Base-by-base conservation (phyloP, 2,329 filamentous ascomycete genomes). In the Drechslerella dactyloides region DNA sequence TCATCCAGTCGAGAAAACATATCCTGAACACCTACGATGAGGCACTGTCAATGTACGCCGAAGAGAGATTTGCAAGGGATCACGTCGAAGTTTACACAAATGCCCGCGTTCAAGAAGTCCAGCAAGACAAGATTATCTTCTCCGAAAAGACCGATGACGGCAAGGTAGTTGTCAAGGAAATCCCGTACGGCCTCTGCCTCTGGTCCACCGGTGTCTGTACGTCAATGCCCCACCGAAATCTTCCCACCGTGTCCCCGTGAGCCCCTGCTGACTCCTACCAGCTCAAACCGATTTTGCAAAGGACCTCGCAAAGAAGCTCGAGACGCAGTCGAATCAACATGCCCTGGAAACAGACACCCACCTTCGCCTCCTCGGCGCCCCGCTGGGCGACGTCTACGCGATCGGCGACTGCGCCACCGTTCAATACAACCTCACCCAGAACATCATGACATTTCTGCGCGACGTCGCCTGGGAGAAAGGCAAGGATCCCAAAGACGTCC, bases 11-110 rank as follows among this genome's bases (percentile, higher is more conserved):
- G 77, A 87, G 94, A 69, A 88, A 90, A 44, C 94, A 99, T 76
- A 99, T 99, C 74, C 84, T 99, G 30, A 99, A 99, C 82, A 99
- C 94, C 0, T 99, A 99, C 78, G 94, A 99, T 75, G 94, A 99
- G 81, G 89, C 91, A 0, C 84, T 99, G 1, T 97, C 93, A 10
- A 87, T 88, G 78, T 99, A 96, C 78, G 93, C 94, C 19, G 94
- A 99, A 81, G 86, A 90, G 59, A 88, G 90, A 46, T 97, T 99
- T 78, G 87, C 90, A 17, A 91, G 94, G 77, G 94, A 99, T 78
- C 87, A 93, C 75, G 89, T 99, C 64, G 89, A 96, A 50, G 89
- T 99, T 7, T 85, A 96, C 75, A 97, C 93, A 59, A 97, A 97
- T 79, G 89, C 94, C 1, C 87, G 94, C 70, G 94, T 99, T 19